phyloP scores from a whole-genome alignment of 345 rosid species.

The Eucalyptus coolabah region DNA sequence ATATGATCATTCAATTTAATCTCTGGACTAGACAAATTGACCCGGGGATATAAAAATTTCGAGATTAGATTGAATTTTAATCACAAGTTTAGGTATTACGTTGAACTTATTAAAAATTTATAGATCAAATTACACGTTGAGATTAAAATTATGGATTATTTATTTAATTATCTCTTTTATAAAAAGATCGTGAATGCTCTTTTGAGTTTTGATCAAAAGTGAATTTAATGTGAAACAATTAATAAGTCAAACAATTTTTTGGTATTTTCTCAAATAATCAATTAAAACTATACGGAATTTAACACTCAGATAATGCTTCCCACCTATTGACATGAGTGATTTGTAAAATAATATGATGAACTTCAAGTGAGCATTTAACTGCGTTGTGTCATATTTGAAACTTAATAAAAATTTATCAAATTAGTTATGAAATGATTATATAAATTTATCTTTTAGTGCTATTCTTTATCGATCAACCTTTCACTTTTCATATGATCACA shows the following conservation, averaged over 20 bases:
- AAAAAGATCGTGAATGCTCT: not conserved
- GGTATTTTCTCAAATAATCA: not conserved
- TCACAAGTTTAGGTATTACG: accelerated
- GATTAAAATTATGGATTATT: too few species aligned
- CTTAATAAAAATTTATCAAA: not conserved
- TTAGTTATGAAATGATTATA: not conserved
- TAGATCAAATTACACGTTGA: not conserved
- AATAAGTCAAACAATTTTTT: not conserved
- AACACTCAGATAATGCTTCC: not conserved
- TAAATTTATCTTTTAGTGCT: not conserved
- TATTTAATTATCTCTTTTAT: not conserved
- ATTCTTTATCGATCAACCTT: not conserved
- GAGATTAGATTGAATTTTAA: too few species aligned
- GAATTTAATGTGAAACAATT: not conserved
- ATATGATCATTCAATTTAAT: too few species aligned
- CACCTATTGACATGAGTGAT: not conserved
- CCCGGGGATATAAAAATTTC: accelerated
- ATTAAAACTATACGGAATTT: not conserved
- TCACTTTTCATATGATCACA: not conserved
- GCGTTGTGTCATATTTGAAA: not conserved
- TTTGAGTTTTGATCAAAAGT: not conserved
- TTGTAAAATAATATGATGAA: not conserved
- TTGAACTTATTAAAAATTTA: too few species aligned
- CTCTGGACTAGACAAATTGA: too few species aligned
- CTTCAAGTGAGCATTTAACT: not conserved